Percentiles rank a stretch among this genome's conserved stretches.
Evolutionary conservation across 176 grass and related monocot species (phyloP).

Genomic region (Rhynchospora breviuscula): DNA sequence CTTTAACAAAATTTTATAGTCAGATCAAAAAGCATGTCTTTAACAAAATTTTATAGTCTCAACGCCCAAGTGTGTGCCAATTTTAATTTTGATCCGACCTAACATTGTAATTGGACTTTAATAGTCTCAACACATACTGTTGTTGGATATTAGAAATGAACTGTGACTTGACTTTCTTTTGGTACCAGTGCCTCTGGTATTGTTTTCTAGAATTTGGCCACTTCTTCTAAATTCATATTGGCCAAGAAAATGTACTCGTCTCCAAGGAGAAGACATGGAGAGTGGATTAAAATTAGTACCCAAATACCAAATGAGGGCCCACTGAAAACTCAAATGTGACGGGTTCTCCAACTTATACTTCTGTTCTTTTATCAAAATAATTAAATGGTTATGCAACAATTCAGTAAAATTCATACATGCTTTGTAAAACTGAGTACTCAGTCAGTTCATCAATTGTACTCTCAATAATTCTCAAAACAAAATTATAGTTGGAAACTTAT

Average conservation of each 20-base stretch:
- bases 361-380: neutral
- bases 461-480: neutral
- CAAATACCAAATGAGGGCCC: neutral
- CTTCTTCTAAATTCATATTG: neutral
- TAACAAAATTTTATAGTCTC: neutral
- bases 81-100: neutral
- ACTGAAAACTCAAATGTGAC: neutral
- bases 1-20: neutral
- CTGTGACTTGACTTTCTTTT: no score
- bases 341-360: neutral
- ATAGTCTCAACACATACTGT: neutral
- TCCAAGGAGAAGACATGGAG: neutral
- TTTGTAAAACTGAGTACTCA: neutral
- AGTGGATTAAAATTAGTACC: neutral
- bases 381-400: neutral
- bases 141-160: neutral
- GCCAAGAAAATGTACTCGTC: neutral
- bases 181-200: no score
- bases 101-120: neutral
- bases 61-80: neutral
- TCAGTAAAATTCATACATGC: neutral
- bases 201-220: no score
- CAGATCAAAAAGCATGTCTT: slow-evolving; percentile 17
- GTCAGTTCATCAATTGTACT: neutral
- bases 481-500: neutral